A percentile compares a stretch with the other conserved stretches of the same genome.
Conservation (phyloP, 2,329 filamentous ascomycete species). For the Talaromyces sp. region DNA sequence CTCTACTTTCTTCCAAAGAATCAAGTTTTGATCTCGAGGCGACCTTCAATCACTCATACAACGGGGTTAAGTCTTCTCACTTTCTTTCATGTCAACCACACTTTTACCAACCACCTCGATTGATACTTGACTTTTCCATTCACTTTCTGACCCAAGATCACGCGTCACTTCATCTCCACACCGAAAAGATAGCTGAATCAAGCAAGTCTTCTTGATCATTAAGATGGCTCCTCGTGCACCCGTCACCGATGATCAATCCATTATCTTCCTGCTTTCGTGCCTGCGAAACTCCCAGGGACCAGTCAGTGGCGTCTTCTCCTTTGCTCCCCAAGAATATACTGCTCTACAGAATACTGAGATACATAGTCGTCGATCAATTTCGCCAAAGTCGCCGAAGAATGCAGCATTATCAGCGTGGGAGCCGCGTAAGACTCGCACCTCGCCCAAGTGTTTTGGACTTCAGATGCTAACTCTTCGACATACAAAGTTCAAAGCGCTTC, state of each 20-base stretch:
- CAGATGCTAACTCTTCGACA: background rate
- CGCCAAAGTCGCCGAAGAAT: slow-evolving; percentile 4
- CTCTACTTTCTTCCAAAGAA: background rate
- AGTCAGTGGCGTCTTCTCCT: background rate
- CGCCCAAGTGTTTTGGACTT: background rate
- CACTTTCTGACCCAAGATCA: background rate
- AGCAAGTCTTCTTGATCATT: background rate
- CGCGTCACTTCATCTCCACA: background rate
- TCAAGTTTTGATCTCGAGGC: background rate
- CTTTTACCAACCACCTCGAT: background rate
- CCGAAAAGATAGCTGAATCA: background rate
- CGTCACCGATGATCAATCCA: slow-evolving; percentile 10
- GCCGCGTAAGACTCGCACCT: slow-evolving; percentile 10
- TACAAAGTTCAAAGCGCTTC: slow-evolving; percentile 9
- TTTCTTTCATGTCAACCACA: background rate
- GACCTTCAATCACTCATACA: background rate
- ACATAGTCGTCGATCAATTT: slow-evolving; percentile 8
- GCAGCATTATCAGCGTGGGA: slow-evolving; percentile 12
- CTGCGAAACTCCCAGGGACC: slow-evolving; percentile 9
- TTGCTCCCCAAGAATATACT: background rate
- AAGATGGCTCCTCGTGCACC: slow-evolving; percentile 10
- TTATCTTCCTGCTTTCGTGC: slow-evolving; percentile 15
- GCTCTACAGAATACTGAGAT: background rate
- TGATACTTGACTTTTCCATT: background rate
- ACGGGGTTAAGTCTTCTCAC: background rate